Evolutionary conservation across 495 filamentous ascomycete genomes (phyloP).

Genomic region (Darksidea phi): DNA sequence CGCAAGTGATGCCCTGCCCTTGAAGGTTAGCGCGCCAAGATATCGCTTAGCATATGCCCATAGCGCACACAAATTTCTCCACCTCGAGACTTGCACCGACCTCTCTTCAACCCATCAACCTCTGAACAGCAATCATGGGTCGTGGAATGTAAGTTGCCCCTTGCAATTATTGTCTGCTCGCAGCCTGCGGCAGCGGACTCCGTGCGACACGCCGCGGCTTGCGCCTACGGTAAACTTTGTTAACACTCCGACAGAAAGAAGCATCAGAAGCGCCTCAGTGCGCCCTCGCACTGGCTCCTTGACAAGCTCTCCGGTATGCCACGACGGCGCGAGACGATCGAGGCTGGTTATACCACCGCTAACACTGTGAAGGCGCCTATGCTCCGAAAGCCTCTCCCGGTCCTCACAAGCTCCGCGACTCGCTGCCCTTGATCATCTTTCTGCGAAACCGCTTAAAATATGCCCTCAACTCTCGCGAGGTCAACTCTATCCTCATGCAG

Average conservation of each 20-base stretch:
- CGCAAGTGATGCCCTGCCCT: too few species aligned
- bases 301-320: constrained; percentile 87
- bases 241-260: constrained; percentile 69
- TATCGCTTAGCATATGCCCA: too few species aligned
- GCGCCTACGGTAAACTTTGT: neutral
- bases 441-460: constrained; percentile 99
- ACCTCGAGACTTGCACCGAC: constrained; percentile 7
- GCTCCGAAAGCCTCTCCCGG: constrained; percentile 92
- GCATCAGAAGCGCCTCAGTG: constrained; percentile 99
- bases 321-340: neutral
- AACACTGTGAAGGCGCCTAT: constrained; percentile 57
- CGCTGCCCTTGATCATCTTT: constrained; percentile 98
- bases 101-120: constrained; percentile 15
- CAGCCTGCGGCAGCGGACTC: neutral
- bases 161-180: constrained; percentile 4
- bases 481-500: constrained; percentile 98
- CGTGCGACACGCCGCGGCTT: neutral
- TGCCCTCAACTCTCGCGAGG: constrained; percentile 96
- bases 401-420: constrained; percentile 99
- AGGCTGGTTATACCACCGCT: neutral
- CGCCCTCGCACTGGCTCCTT: constrained; percentile 98
- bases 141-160: constrained; percentile 63
- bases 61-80: neutral
- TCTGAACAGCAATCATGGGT: constrained; percentile 53
- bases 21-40: too few species aligned